Base-by-base conservation (phyloP, 164 flowering plant genomes). In the Umbilicus rupestris region DNA sequence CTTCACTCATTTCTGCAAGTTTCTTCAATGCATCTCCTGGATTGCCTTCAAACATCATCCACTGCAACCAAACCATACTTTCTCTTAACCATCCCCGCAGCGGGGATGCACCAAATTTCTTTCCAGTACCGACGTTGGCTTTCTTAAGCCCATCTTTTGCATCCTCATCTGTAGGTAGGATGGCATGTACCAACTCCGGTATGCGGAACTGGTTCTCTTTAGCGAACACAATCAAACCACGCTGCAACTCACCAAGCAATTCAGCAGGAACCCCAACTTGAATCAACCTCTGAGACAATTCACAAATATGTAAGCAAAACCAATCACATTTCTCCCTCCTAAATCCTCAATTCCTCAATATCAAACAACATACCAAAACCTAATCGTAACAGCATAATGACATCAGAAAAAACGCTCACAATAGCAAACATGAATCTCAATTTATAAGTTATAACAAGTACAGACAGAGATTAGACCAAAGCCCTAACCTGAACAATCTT, bases 41-140 rank as follows among this genome's bases (percentile, higher is more conserved):
- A 12, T 88, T 88, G 65, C 73, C 80, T 77, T 83, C 83, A 72
- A 95, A 95, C 97, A 95, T 95, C 74, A 95, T 71, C 98, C 98
- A 95, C 68, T 87, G 89, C 49, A 95, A 71, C 99, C 97, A 95
- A 59, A 68, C 6, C 73, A 89, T 65, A 74, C 88, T 87, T 74
- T 84, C 98, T 14, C 72, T 67, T 6, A 81, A 85, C 5, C 63
- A 66, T 6, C 69, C 78, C 67, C 70, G 71, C 76, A 87, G 17
- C 20, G 31, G 71, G 41, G 75, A 50, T 31, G 65, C 68, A 2
- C 74, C 16, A 33, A 7, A 6, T 17, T 60, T 52, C 47, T 74
- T 76, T n/a, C 44, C 58, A 55, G 10, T 26, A 28, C 19, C 12
- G 33, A 14, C 44, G 10, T 12, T 41, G 44, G 44, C 44, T 9